Conservation (phyloP, 805 yeast genomes). For the Kockiozyma suomiensis region DNA sequence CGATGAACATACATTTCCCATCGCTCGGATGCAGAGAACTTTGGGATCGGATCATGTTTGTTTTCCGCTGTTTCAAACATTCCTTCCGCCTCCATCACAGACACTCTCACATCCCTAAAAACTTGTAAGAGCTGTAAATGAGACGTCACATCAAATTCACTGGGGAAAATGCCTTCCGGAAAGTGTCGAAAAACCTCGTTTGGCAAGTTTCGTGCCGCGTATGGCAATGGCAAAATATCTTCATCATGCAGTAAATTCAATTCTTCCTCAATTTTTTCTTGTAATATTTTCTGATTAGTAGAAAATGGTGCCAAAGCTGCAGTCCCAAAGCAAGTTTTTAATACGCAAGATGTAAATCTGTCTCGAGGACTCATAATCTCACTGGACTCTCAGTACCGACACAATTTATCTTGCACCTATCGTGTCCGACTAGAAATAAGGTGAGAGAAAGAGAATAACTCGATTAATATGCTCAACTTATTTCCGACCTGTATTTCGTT, state of each 20-base stretch:
- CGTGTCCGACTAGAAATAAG: no score
- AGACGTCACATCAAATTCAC: conserved; percentile 11
- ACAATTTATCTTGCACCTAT: no score
- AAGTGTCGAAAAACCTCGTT: conserved; percentile 3
- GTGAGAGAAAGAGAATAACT: no score
- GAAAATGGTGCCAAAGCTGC: not conserved
- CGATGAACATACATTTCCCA: conserved; percentile 13
- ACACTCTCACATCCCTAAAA: not conserved
- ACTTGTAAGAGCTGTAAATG: conserved; percentile 11
- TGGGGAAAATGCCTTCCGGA: conserved; percentile 14
- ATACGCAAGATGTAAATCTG: not conserved
- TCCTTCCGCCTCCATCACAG: conserved; percentile 6
- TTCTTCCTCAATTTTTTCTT: not conserved
- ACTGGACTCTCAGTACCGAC: not conserved
- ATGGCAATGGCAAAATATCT: conserved; percentile 6
- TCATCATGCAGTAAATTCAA: not conserved
- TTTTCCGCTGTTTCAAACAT: conserved; percentile 1
- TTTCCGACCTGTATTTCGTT: no score
- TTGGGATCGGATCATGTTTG: not conserved
- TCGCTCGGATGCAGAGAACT: not conserved
- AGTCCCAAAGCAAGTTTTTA: not conserved
- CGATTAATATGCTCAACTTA: no score
- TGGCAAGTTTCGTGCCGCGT: conserved; percentile 11
- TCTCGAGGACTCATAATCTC: not conserved
- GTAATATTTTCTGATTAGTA: not conserved